Evolutionary conservation across 495 filamentous ascomycete species (phyloP).

Genomic region (Neurospora sp.): DNA sequence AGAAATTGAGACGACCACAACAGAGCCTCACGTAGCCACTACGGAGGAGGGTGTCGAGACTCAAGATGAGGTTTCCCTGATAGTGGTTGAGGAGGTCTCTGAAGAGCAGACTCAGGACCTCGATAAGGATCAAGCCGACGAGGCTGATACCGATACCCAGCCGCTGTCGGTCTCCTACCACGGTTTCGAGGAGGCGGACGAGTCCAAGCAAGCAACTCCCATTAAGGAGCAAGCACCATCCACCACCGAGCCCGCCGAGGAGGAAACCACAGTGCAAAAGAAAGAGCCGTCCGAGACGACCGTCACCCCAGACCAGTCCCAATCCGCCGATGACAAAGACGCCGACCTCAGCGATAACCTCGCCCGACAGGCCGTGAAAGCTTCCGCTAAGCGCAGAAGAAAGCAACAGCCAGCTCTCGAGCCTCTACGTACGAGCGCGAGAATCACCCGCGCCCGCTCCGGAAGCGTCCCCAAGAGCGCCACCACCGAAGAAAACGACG

Average conservation of each 20-base stretch:
- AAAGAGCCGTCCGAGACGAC: not conserved
- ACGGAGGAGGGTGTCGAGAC: not conserved
- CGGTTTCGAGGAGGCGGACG: slow-evolving; percentile 2
- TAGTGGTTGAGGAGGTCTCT: not conserved
- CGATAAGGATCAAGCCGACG: not conserved
- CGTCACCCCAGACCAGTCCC: not conserved
- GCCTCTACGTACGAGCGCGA: slow-evolving; percentile 15
- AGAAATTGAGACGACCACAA: not conserved
- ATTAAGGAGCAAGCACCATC: not conserved
- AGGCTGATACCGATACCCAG: not conserved
- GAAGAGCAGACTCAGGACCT: not conserved
- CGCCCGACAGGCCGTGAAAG: slow-evolving; percentile 24
- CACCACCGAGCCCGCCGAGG: slow-evolving; percentile 3
- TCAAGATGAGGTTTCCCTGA: slow-evolving; percentile 2
- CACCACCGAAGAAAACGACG: slow-evolving; percentile 11
- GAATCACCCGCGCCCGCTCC: slow-evolving; percentile 16
- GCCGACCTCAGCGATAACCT: slow-evolving; percentile 26
- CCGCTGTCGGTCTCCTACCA: not conserved
- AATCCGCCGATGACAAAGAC: not conserved
- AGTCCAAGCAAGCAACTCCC: not conserved
- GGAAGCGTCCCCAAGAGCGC: slow-evolving; percentile 15
- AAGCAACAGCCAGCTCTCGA: slow-evolving; percentile 10
- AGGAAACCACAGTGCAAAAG: slow-evolving; percentile 6
- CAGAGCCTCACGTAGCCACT: not conserved
- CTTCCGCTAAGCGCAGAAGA: slow-evolving; percentile 13